These are phyloP conservation scores for Lachancea thermotolerans DNA, from an alignment of 805 yeast species.

Conservation along the genomic window DNA sequence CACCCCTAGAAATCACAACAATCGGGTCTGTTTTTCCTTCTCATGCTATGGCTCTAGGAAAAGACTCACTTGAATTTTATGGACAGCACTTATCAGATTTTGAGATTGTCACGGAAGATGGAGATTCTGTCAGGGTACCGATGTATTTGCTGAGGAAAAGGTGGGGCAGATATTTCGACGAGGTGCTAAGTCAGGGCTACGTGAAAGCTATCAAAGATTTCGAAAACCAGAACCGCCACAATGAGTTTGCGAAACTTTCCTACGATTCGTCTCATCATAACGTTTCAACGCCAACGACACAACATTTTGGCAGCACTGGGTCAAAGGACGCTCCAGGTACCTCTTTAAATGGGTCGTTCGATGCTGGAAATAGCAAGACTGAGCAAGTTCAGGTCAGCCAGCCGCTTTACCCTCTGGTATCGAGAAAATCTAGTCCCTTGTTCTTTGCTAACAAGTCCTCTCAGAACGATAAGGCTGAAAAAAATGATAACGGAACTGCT, in stretches of 20 bases:
- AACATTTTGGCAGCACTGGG: constrained; percentile 4
- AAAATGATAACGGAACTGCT: not conserved
- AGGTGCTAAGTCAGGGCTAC: constrained; percentile 55
- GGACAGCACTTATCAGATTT: constrained; percentile 62
- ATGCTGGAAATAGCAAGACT: not conserved
- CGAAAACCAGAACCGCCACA: constrained; percentile 4
- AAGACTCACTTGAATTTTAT: constrained; percentile 63
- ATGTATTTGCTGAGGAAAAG: constrained; percentile 54
- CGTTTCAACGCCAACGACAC: not conserved
- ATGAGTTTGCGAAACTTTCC: constrained; percentile 5
- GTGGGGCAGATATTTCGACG: constrained; percentile 71
- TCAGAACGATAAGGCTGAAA: not conserved
- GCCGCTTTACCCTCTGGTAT: not conserved
- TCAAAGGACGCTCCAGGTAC: not conserved
- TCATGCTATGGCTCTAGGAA: constrained; percentile 69
- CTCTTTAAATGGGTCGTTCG: constrained; percentile 1
- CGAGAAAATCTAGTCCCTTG: constrained; percentile 5
- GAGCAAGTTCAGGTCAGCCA: not conserved
- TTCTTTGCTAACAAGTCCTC: constrained; percentile 2
- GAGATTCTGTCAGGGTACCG: constrained; percentile 60
- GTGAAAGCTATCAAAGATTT: constrained; percentile 41
- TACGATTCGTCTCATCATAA: not conserved
- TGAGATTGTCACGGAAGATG: constrained; percentile 64
- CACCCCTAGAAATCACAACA: constrained; percentile 58
- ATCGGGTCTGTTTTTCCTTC: constrained; percentile 68